Percentiles rank a stretch among this genome's conserved stretches.
Conservation (phyloP, 1,284 basidiomycete species). For the Termitomyces sp. region DNA sequence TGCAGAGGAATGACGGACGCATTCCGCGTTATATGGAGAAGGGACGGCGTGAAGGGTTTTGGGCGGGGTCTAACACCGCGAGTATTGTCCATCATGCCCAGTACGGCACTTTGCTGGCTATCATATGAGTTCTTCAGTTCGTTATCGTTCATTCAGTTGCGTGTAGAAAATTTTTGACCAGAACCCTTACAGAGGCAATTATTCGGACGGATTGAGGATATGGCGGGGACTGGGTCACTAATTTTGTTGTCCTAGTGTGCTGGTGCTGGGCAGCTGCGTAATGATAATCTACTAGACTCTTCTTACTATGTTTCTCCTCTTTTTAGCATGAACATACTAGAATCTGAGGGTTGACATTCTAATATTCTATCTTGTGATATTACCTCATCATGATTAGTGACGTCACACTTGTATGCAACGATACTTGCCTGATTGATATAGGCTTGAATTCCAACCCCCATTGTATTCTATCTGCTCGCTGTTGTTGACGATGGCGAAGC, state of each 20-base stretch:
- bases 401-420: constrained; percentile 10
- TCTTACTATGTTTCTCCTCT: constrained; percentile 7
- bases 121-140: constrained; percentile 95
- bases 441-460: constrained; percentile 11
- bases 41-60: constrained; percentile 87
- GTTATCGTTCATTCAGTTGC: constrained; percentile 29
- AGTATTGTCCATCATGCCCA: constrained; percentile 94
- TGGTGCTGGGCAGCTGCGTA: constrained; percentile 10
- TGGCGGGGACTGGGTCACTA: constrained; percentile 4
- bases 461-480: constrained; percentile 2
- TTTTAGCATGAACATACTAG: constrained; percentile 4
- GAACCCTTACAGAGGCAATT: constrained; percentile 51
- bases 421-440: not conserved
- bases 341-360: constrained; percentile 5
- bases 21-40: constrained; percentile 80
- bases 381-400: constrained; percentile 14
- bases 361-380: constrained; percentile 13
- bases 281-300: constrained; percentile 8
- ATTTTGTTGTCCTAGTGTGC: constrained; percentile 4
- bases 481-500: constrained; percentile 22
- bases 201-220: constrained; percentile 46
- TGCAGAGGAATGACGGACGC: constrained; percentile 88
- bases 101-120: constrained; percentile 96
- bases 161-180: constrained; percentile 6
- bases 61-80: constrained; percentile 86